Base-by-base conservation (phyloP, 768 basidiomycete species). In the Lactarius sp. region DNA sequence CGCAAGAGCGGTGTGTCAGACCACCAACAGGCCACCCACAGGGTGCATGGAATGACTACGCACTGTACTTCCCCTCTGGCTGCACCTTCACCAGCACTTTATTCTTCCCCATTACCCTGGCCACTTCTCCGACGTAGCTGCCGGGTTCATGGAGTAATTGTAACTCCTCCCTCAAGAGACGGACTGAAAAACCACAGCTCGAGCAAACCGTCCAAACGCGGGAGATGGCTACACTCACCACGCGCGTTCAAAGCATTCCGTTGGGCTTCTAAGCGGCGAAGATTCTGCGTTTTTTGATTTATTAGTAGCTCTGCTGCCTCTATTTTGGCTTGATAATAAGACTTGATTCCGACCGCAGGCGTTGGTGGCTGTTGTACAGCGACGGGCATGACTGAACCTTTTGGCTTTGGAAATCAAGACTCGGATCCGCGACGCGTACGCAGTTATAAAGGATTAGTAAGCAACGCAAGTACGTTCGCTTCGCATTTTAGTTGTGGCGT, bases 61-160 rank as follows among this genome's bases (percentile, higher is more conserved):
- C 68, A 98, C 95, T 96, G 78, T 98, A 98, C 85, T 98, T 98
- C 57, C 96, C 97, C 78, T 99, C 95, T 0, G 95, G 96, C 73
- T 98, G 95, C 6, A 98, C 94, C 74, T 99, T 98, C 66, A 99
- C 95, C 47, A 98, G 77, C 14, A 98, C 95, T 76, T 97, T 98
- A 75, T 87, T 98, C 88, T 98, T 98, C 60, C 95, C 94, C 97
- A 98, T 99, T 6, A 97, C 89, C 77, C 96, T 98, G 69, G 98
- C 88, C 13, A 98, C 86, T 76, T 98, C 97, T 7, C 97, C 97
- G 46, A 99, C 95, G 77, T 98, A 98, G 72, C 90, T 92, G 33
- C 94, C 96, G 0, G 97, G 94, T 71, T 98, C 96, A 67, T 94
- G 94, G 7, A 97, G 79, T 13, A 95, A 79, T 71, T 94, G 94